Percentiles rank a stretch among this genome's conserved stretches.
phyloP scores from a whole-genome alignment of 495 filamentous ascomycete species.

The Sordaria brevicollis region DNA sequence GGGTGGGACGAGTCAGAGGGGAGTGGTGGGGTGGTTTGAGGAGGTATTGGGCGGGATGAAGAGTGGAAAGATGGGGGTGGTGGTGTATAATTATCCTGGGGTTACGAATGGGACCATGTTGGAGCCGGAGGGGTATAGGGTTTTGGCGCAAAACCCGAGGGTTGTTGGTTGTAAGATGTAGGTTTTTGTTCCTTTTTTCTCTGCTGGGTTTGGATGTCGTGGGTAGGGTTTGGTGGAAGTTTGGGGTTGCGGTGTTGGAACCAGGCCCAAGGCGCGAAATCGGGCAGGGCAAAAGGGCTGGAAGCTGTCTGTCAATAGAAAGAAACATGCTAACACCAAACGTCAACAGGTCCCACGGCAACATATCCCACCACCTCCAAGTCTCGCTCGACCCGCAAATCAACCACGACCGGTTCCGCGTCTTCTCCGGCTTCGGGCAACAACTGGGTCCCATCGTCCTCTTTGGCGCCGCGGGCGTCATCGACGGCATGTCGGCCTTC shows the following conservation, averaged over 20 bases:
- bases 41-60: conserved; percentile 38
- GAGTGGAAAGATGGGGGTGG: conserved; percentile 36
- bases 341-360: conserved; percentile 43
- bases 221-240: too few species aligned
- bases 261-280: too few species aligned
- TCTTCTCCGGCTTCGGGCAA: conserved; percentile 56
- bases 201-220: too few species aligned
- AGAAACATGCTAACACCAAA: not conserved
- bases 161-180: conserved; percentile 58
- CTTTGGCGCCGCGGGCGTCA: conserved; percentile 51
- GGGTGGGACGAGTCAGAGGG: conserved; percentile 32
- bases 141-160: conserved; percentile 44
- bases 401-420: conserved; percentile 43
- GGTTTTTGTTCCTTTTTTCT: not conserved
- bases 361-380: conserved; percentile 50
- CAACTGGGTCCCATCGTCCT: conserved; percentile 50
- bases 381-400: conserved; percentile 41
- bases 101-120: conserved; percentile 52
- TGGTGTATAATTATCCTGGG: conserved; percentile 58
- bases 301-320: too few species aligned
- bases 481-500: conserved; percentile 53
- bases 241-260: too few species aligned
- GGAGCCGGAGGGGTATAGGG: conserved; percentile 42
- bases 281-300: too few species aligned
- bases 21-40: conserved; percentile 43